phyloP scores from a whole-genome alignment of 192 early-diverging fungal species.

The Backusella macrospora region DNA sequence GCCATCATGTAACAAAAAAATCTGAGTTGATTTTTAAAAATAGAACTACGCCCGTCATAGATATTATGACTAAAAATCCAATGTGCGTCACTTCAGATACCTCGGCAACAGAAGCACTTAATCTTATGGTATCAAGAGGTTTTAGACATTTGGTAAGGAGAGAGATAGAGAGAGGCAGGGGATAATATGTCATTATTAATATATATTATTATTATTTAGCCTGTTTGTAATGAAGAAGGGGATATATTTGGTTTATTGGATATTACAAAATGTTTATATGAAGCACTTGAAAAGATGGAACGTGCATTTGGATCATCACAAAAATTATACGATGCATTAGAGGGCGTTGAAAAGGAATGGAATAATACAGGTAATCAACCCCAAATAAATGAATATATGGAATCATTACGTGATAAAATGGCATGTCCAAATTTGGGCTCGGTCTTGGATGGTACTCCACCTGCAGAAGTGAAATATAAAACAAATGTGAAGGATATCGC shows the following conservation, averaged over 20 bases:
- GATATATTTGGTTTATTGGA: slow-evolving; percentile 84
- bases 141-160: slow-evolving; percentile 76
- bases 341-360: slow-evolving; percentile 85
- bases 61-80: slow-evolving; percentile 92
- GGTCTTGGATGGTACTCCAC: slow-evolving; percentile 71
- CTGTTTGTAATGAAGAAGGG: slow-evolving; percentile 84
- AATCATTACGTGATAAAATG: slow-evolving; percentile 79
- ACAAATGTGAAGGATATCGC: slow-evolving; percentile 76
- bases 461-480: slow-evolving; percentile 64
- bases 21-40: slow-evolving; percentile 18
- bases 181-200: neutral
- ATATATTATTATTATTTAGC: slow-evolving; percentile 43
- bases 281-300: slow-evolving; percentile 85
- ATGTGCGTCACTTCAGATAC: slow-evolving; percentile 86
- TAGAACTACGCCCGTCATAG: slow-evolving; percentile 70
- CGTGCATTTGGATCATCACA: slow-evolving; percentile 80
- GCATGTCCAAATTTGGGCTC: slow-evolving; percentile 88
- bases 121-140: slow-evolving; percentile 80
- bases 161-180: neutral
- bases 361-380: slow-evolving; percentile 50
- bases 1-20: neutral
- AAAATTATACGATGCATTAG: slow-evolving; percentile 78
- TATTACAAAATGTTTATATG: slow-evolving; percentile 85
- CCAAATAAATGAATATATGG: slow-evolving; percentile 74
- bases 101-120: slow-evolving; percentile 78